These are phyloP conservation scores for Nemophila menziesii DNA, from an alignment of 257 asterid species.

Conservation along the genomic window DNA sequence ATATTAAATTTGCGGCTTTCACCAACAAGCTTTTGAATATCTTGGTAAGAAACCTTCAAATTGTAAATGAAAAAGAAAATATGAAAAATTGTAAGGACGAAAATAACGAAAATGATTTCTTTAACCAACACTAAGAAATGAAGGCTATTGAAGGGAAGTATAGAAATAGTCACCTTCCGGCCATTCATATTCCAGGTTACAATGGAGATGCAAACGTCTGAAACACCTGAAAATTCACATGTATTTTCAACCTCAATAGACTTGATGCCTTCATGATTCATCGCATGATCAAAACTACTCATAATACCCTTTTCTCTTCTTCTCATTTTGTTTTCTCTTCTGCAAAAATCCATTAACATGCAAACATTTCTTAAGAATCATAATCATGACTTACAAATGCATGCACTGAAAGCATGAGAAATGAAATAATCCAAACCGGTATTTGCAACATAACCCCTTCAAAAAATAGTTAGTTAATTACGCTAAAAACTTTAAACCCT, in stretches of 20 bases:
- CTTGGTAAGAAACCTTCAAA: conserved; percentile 37
- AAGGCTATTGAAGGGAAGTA: neutral
- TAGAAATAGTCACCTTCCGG: conserved; percentile 22
- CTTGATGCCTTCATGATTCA: conserved; percentile 50
- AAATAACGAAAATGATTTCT: too few relatives aligned
- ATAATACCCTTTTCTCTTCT: conserved; percentile 14
- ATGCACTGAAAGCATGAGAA: too few relatives aligned
- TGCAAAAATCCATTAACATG: conserved; percentile 1
- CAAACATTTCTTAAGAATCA: neutral
- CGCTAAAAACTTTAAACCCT: too few relatives aligned
- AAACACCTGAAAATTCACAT: conserved; percentile 34
- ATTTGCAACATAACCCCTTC: too few relatives aligned
- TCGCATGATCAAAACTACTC: conserved; percentile 14
- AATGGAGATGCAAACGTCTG: conserved; percentile 47
- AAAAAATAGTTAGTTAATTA: too few relatives aligned
- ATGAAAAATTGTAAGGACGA: neutral
- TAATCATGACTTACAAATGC: too few relatives aligned
- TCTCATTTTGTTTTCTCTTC: conserved; percentile 19
- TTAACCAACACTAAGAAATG: neutral
- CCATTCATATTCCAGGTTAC: conserved; percentile 79
- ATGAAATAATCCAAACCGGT: too few relatives aligned
- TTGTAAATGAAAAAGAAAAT: too few relatives aligned
- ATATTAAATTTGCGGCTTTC: conserved; percentile 39
- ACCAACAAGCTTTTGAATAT: conserved; percentile 38
- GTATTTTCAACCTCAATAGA: conserved; percentile 26